phyloP scores from a whole-genome alignment of 352 stramenopile genomes.

The Pythium volutum region DNA sequence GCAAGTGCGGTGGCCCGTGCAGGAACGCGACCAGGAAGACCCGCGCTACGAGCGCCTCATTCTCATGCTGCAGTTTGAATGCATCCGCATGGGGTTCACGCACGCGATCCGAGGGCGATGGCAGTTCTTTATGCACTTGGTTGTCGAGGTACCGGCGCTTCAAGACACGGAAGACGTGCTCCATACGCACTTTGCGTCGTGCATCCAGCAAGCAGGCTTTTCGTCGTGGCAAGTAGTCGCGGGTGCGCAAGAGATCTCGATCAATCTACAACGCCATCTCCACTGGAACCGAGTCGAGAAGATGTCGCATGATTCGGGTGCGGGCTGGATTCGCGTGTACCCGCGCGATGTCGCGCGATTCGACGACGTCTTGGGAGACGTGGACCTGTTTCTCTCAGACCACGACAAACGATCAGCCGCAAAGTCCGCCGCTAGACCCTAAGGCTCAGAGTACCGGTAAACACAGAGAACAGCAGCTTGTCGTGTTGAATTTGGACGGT shows the following conservation, averaged over 20 bases:
- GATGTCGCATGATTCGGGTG: slow-evolving; percentile 83
- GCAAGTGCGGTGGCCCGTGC: slow-evolving; percentile 83
- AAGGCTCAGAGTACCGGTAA: neutral
- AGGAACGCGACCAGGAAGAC: slow-evolving; percentile 85
- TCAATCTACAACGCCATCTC: slow-evolving; percentile 84
- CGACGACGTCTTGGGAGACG: slow-evolving; percentile 67
- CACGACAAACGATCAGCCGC: slow-evolving; percentile 40
- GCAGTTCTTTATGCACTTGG: slow-evolving; percentile 84
- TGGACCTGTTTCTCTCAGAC: slow-evolving; percentile 66
- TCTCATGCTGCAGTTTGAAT: slow-evolving; percentile 86
- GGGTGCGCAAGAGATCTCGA: slow-evolving; percentile 83
- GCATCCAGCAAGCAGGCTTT: slow-evolving; percentile 81
- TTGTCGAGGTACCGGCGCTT: slow-evolving; percentile 58
- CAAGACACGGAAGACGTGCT: slow-evolving; percentile 59
- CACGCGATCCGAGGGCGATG: slow-evolving; percentile 76
- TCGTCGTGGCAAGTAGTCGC: slow-evolving; percentile 82
- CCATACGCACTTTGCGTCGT: slow-evolving; percentile 63
- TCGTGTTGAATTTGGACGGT: slow-evolving; percentile 7
- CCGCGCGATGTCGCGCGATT: slow-evolving; percentile 72
- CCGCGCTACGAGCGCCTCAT: slow-evolving; percentile 83
- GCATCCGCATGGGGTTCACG: slow-evolving; percentile 64
- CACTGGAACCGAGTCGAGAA: slow-evolving; percentile 88
- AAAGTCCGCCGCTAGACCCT: slow-evolving; percentile 15
- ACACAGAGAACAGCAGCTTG: neutral
- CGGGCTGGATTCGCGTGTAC: slow-evolving; percentile 86